Evolutionary conservation across 371 early-diverging fungal genomes (phyloP), one percentile per base, ranked within the genome.

Genomic region (Mortierella polycephala): DNA sequence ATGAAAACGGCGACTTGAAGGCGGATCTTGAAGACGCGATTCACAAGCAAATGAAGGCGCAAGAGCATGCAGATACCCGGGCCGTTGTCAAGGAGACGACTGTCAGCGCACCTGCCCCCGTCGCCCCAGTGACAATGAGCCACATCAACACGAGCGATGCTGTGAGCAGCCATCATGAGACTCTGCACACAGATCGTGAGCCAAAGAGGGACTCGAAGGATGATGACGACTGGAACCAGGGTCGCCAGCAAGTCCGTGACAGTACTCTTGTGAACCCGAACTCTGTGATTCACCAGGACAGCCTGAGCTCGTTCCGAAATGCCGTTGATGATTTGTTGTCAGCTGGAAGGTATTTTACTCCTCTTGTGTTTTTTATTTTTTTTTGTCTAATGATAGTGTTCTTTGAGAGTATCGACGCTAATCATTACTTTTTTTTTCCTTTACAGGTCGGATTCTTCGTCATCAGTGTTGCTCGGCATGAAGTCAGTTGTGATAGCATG

Each of bases 291-390:
- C 77, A 68, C 46, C 64, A 64, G 52, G 61, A 57, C 14, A 77
- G 69, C 30, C 55, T 96, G 37, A 84, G 85, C 41, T 83, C 90
- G 12, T 97, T 94, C 85, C 94, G 96, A 60, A 85, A 87, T 13
- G 92, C 95, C 4, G 89, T 96, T 51, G 93, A 94, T 68, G 89
- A 88, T n/a, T 82, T 96, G n/a, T 79, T 95, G 54, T 83, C 84
- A 10, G 87, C 90, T 14, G 89, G 88, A 67, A 83, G 90, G 85
- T 92, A 87, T 23, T 12, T 52, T 42, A 37, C 37, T 14, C 21
- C 40, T 50, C 5, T 67, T 53, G 16, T 51, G 20, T 20, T 51
- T 57, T 50, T 49, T 39, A 16, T 21, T 18, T n/a, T 23, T 47
- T 59, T 49, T 30, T 23, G 45, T 23, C 20, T 13, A 39, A 11